phyloP scores from a whole-genome alignment of 441 rosid species.

The Pelargonium myrrhifolium region DNA sequence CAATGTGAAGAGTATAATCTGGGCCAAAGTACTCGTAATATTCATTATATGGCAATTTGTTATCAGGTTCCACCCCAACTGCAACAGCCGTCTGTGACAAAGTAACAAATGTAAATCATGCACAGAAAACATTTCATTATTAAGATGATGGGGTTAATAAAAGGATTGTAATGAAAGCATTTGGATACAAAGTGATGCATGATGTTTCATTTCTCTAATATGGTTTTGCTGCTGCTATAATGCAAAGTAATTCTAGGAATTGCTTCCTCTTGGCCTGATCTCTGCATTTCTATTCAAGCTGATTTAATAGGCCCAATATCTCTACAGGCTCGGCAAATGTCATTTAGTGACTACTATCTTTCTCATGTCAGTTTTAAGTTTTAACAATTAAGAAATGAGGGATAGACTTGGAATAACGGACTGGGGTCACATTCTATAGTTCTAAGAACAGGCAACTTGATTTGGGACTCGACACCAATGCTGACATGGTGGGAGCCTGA shows the following conservation, averaged over 20 bases:
- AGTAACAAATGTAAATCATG: slow-evolving; percentile 19
- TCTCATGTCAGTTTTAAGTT: neutral
- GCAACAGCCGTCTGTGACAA: slow-evolving; percentile 85
- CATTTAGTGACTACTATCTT: neutral
- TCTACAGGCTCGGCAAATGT: neutral
- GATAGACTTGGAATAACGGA: neutral
- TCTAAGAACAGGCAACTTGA: neutral
- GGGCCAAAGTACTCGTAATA: slow-evolving; percentile 94
- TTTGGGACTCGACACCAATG: neutral
- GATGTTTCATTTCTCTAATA: neutral
- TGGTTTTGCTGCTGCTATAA: too few relatives aligned
- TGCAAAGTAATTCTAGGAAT: too few relatives aligned
- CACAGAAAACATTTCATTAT: slow-evolving; percentile 17
- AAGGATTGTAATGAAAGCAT: neutral
- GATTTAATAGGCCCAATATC: neutral
- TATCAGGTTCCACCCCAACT: slow-evolving; percentile 90
- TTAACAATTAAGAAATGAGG: neutral
- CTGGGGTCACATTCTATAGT: neutral
- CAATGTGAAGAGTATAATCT: slow-evolving; percentile 83
- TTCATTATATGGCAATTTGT: slow-evolving; percentile 79
- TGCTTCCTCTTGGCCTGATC: too few relatives aligned
- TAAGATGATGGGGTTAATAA: neutral
- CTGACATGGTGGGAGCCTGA: neutral
- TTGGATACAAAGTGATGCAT: neutral
- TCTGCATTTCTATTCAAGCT: neutral